Percentiles rank a stretch among this genome's conserved stretches.
phyloP scores from a whole-genome alignment of 1,284 basidiomycete genomes.

The Ceratobasidium sp. region DNA sequence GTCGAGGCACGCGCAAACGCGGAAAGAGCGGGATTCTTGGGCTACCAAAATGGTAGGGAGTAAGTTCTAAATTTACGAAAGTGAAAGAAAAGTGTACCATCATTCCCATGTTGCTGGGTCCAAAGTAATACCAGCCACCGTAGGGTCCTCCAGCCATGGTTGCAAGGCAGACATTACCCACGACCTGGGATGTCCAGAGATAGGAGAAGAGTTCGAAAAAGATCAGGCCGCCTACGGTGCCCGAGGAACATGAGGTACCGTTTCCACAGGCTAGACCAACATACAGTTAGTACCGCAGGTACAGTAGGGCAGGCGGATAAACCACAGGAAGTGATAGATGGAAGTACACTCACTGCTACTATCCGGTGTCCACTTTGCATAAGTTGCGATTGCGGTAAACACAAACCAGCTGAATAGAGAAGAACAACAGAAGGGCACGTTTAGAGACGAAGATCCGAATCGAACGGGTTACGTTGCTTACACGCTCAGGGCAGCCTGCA shows the following conservation, averaged over 20 bases:
- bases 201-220: constrained; percentile 86
- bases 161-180: constrained; percentile 81
- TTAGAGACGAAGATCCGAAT: neutral
- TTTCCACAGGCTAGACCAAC: constrained; percentile 57
- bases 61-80: neutral
- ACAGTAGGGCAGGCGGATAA: neutral
- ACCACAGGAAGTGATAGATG: neutral
- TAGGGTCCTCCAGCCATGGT: constrained; percentile 82
- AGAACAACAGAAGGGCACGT: neutral
- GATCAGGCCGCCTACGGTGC: constrained; percentile 75
- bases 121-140: constrained; percentile 81
- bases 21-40: constrained; percentile 76
- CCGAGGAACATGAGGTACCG: constrained; percentile 65
- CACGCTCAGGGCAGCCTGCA: constrained; percentile 79
- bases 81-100: constrained; percentile 62
- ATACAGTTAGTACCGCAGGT: neutral
- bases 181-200: constrained; percentile 85
- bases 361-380: constrained; percentile 82
- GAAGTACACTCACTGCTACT: constrained; percentile 66
- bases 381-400: constrained; percentile 78
- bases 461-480: constrained; percentile 60
- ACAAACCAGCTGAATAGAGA: constrained; percentile 69
- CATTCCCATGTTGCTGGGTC: constrained; percentile 69
- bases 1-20: constrained; percentile 87
- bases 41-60: constrained; percentile 60